Percentiles rank a stretch among this genome's conserved stretches.
Evolutionary conservation across 768 basidiomycete genomes (phyloP).

Genomic region (Amylocystis lapponica): DNA sequence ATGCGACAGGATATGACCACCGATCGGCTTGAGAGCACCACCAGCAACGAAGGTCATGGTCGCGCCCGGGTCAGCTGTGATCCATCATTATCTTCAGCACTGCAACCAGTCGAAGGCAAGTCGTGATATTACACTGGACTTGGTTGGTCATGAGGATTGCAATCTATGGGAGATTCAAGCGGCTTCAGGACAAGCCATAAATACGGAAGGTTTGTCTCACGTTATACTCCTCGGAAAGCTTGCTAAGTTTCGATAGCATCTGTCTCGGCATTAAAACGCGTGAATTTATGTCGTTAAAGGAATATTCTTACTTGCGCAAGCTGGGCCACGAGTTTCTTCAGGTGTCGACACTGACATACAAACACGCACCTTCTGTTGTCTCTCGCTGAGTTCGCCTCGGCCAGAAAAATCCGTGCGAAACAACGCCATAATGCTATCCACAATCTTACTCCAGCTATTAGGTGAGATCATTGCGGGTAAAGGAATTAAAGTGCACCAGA

Average conservation of each 20-base stretch:
- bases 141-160: conserved; percentile 89
- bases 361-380: conserved; percentile 74
- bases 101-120: conserved; percentile 11
- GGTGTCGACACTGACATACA: neutral
- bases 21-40: conserved; percentile 86
- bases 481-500: conserved; percentile 37
- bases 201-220: conserved; percentile 21
- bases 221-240: conserved; percentile 90
- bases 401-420: conserved; percentile 94
- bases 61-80: conserved; percentile 85
- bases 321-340: conserved; percentile 30
- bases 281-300: neutral
- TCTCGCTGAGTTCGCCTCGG: conserved; percentile 88
- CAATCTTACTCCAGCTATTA: conserved; percentile 46
- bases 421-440: conserved; percentile 96
- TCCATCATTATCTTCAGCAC: neutral
- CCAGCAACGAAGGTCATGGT: conserved; percentile 95
- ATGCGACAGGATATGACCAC: conserved; percentile 82
- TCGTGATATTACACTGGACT: conserved; percentile 89
- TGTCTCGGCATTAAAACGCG: conserved; percentile 18
- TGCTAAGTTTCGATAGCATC: conserved; percentile 90
- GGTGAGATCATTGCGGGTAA: neutral
- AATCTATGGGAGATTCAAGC: conserved; percentile 46
- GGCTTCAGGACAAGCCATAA: too few relatives aligned
- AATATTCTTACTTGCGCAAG: conserved; percentile 65